Conservation (phyloP, 2,329 filamentous ascomycete species). For the Hypoxylon sp. region DNA sequence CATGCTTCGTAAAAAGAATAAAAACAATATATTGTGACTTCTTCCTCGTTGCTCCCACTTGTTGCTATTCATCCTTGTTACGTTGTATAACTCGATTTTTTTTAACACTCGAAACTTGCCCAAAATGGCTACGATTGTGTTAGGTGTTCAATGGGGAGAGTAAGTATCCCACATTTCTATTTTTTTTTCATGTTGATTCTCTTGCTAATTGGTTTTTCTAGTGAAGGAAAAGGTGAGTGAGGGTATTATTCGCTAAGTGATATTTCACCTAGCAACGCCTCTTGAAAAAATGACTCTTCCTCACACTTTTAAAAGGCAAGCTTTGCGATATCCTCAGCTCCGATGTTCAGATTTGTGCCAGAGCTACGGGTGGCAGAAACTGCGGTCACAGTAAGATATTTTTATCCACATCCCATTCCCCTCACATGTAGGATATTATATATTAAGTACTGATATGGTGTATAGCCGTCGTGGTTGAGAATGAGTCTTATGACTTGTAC, state of each 20-base stretch:
- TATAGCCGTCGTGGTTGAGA: constrained; percentile 23
- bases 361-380: constrained; percentile 28
- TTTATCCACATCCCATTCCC: neutral
- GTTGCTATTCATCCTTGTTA: neutral
- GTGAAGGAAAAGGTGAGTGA: constrained; percentile 32
- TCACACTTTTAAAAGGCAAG: constrained; percentile 20
- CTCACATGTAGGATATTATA: neutral
- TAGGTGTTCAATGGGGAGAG: constrained; percentile 35
- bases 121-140: constrained; percentile 30
- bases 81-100: too few relatives aligned
- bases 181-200: constrained; percentile 2
- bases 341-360: constrained; percentile 29
- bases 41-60: neutral
- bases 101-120: constrained; percentile 7
- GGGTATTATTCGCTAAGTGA: neutral
- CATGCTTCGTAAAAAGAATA: constrained; percentile 10
- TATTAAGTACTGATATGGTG: too few relatives aligned
- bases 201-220: constrained; percentile 22
- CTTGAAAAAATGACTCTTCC: constrained; percentile 12
- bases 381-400: constrained; percentile 27
- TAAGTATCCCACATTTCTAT: constrained; percentile 12
- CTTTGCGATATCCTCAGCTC: constrained; percentile 32
- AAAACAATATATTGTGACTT: constrained; percentile 16
- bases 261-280: neutral
- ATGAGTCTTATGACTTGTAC: constrained; percentile 31